Base-by-base conservation (phyloP, 2,329 filamentous ascomycete genomes). In the Malbranchea zuffiana region DNA sequence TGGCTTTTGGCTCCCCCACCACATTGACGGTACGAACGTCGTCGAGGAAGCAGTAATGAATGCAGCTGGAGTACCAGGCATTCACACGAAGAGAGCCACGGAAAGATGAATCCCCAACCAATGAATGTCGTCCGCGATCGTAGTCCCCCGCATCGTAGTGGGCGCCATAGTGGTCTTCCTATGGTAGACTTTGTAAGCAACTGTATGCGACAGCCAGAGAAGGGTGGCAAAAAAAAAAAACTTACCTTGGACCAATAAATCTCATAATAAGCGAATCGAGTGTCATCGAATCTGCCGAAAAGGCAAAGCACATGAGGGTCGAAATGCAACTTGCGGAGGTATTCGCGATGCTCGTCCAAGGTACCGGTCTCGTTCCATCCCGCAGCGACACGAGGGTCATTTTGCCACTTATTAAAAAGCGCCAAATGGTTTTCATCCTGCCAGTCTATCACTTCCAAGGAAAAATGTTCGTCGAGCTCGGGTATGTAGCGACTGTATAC, bases 341-440 rank as follows among this genome's bases (percentile, higher is more conserved):
- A 87, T 50, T 76, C 71, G 42, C 74, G 70, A 56, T 87, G 82
- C 55, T 86, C 70, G 20, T 83, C 80, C 32, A 83, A 59, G 1
- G 80, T 81, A 21, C 82, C 82, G 1, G 78, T 82, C 62, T 83
- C 76, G 51, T 84, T 82, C 82, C 82, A 87, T 3, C 80, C 82
- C 51, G 79, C 74, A 3, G 80, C 80, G 18, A 88, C 82, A 35
- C 82, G 79, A 35, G 82, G 81, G 53, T 86, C 82, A 52, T 88
- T 88, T 60, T 86, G 82, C 82, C 82, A 88, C 40, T 68, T 69
- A 59, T 86, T 76, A 65, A 88, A 87, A 3, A 84, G 66, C n/a
- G 65, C 60, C 35, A 86, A 61, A 57, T 88, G 80, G 48, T 72
- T 67, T 1, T 63, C 52, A 50, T 82, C 64, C 23, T 67, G 51